Base-by-base conservation (phyloP, 176 grass and related monocot species). In the Pharus latifolius region DNA sequence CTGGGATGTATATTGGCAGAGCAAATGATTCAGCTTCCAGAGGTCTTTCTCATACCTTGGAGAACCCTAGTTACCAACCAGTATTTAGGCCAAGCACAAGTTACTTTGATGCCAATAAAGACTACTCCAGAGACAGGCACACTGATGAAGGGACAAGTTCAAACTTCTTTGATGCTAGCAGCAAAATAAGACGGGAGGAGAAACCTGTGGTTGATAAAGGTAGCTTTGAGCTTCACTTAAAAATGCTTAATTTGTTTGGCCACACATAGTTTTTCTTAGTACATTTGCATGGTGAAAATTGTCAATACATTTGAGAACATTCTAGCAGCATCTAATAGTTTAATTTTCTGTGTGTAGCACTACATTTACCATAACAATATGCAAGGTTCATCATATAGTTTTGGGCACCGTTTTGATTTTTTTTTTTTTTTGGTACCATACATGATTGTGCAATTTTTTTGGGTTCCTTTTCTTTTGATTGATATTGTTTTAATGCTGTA, bases 71-170 rank as follows among this genome's bases (percentile, higher is more conserved):
- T 49, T 37, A 48, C 56, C 82, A 59, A 42, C 64, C 46, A 51
- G 33, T 66, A 38, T 31, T 56, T 65, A 83, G 9, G 81, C 29
- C 78, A 37, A 82, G 26, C 73, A 80, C 84, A 59, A 55, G 60
- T 75, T 84, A 87, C 56, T 66, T 85, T 18, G 76, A 60, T 72
- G 72, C 72, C 51, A 80, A 79, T 70, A 87, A 82, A 73, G 85
- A 83, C 33, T 59, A 50, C 30, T 50, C 69, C 74, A 83, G 66
- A 84, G 77, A 74, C 41, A 66, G 75, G 70, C 67, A 51, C 57
- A 37, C 19, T 31, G 62, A 87, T 23, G 83, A 92, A 83, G 49
- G 87, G 49, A 80, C 78, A 78, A 72, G 77, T 62, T 87, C 83
- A 66, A 83, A 84, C 58, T 89, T 84, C 56, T 79, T 87, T 41